Conservation (phyloP, 495 filamentous ascomycete species). For the Hamigera avellanea region DNA sequence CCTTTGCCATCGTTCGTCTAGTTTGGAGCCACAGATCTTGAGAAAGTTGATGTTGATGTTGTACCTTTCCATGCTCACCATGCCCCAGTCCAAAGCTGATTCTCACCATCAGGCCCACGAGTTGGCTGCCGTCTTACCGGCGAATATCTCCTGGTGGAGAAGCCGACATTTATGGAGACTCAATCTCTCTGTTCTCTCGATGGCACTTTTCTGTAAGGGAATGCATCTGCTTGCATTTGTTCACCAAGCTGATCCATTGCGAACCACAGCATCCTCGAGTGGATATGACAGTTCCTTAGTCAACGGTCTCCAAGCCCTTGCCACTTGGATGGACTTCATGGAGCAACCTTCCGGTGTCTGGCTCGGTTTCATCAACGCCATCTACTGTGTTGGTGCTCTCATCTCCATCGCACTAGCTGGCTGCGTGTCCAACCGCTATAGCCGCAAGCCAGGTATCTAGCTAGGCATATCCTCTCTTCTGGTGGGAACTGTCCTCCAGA, state of each 20-base stretch:
- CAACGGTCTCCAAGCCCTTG: slow-evolving; percentile 12
- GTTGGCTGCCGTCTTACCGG: not conserved
- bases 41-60: too few relatives aligned
- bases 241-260: too few relatives aligned
- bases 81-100: too few relatives aligned
- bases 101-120: too few relatives aligned
- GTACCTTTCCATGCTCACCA: too few relatives aligned
- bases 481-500: slow-evolving; percentile 44
- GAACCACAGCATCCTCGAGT: not conserved
- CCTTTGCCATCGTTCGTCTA: too few relatives aligned
- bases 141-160: not conserved
- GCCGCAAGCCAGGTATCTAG: slow-evolving; percentile 45
- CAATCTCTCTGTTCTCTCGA: not conserved
- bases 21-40: too few relatives aligned
- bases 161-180: not conserved
- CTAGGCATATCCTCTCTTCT: slow-evolving; percentile 48
- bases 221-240: too few relatives aligned
- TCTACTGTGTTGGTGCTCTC: slow-evolving; percentile 8
- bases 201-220: not conserved
- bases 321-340: slow-evolving; percentile 10
- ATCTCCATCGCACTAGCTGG: not conserved
- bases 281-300: slow-evolving; percentile 14
- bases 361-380: slow-evolving; percentile 14
- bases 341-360: slow-evolving; percentile 6
- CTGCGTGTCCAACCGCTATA: slow-evolving; percentile 36